These are phyloP conservation scores for Hypoxylon sp. DNA, from an alignment of 2,329 filamentous ascomycete genomes.

Conservation along the genomic window DNA sequence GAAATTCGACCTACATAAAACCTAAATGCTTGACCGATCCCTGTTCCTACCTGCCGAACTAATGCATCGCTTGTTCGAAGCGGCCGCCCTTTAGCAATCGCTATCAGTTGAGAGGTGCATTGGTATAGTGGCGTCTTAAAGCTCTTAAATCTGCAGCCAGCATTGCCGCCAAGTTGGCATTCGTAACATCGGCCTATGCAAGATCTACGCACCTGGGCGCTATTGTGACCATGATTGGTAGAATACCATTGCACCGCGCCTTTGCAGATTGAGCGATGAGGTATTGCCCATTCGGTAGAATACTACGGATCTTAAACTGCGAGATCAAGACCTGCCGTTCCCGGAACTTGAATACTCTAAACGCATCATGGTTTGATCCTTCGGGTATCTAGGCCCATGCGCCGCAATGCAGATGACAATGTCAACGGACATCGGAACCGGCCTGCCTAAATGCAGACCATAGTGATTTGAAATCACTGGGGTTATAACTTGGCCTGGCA, in stretches of 20 bases:
- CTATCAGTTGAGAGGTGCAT: background rate
- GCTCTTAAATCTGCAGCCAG: background rate
- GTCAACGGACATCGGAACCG: slow-evolving; percentile 20
- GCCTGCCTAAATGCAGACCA: slow-evolving; percentile 5
- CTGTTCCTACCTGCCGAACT: background rate
- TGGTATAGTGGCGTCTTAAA: background rate
- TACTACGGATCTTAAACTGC: slow-evolving; percentile 16
- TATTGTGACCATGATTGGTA: slow-evolving; percentile 28
- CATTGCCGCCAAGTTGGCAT: slow-evolving; percentile 4
- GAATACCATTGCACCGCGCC: slow-evolving; percentile 4
- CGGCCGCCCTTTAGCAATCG: background rate
- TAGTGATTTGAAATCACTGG: slow-evolving; percentile 12
- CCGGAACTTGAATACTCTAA: slow-evolving; percentile 19
- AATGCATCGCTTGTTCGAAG: background rate
- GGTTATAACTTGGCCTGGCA: slow-evolving; percentile 7
- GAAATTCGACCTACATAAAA: slow-evolving; percentile 6
- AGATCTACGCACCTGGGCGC: slow-evolving; percentile 25
- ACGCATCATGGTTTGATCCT: slow-evolving; percentile 23
- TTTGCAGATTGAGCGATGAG: slow-evolving; percentile 3
- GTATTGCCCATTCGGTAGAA: slow-evolving; percentile 12
- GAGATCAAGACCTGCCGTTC: slow-evolving; percentile 30
- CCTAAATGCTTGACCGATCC: background rate
- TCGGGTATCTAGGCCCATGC: slow-evolving; percentile 10
- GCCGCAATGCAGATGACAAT: slow-evolving; percentile 12
- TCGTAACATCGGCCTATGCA: slow-evolving; percentile 21